Percentiles rank a stretch among this genome's conserved stretches.
phyloP scores from a whole-genome alignment of 805 yeast genomes.

The Wickerhamomyces subpelliculosus region DNA sequence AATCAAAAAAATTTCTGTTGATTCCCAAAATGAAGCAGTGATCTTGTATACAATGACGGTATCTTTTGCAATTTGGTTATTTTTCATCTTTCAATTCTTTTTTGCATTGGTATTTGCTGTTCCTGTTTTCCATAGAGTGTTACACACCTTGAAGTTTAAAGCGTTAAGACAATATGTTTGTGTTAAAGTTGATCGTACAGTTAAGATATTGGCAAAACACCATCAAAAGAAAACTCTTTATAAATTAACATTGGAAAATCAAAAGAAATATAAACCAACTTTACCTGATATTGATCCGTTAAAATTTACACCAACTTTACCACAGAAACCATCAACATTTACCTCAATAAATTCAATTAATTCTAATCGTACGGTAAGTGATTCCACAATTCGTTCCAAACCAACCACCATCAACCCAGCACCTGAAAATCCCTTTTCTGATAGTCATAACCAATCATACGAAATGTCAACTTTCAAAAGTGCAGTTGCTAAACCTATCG shows the following conservation, averaged over 20 bases:
- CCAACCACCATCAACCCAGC: too few species aligned
- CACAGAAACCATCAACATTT: neutral
- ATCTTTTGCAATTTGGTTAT: slow-evolving; percentile 67
- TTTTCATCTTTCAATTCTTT: slow-evolving; percentile 51
- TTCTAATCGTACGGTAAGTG: too few species aligned
- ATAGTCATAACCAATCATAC: neutral
- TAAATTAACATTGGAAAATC: slow-evolving; percentile 19
- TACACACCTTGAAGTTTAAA: slow-evolving; percentile 29
- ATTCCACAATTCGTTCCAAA: neutral
- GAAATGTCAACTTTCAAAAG: neutral
- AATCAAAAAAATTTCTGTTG: slow-evolving; percentile 49
- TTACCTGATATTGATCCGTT: slow-evolving; percentile 13
- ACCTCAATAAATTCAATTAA: neutral
- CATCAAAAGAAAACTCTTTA: slow-evolving; percentile 25
- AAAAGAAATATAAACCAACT: slow-evolving; percentile 19
- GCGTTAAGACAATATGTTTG: slow-evolving; percentile 59
- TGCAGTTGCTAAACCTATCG: neutral
- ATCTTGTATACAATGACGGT: slow-evolving; percentile 69
- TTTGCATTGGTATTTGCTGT: slow-evolving; percentile 46
- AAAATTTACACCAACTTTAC: neutral
- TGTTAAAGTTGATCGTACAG: slow-evolving; percentile 47
- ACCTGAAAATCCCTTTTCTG: neutral
- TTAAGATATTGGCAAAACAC: slow-evolving; percentile 42
- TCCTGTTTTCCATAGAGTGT: slow-evolving; percentile 42
- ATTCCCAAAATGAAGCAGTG: slow-evolving; percentile 61